These are phyloP conservation scores for Rutstroemia sydowiana DNA, from an alignment of 2,329 filamentous ascomycete species.

Conservation along the genomic window DNA sequence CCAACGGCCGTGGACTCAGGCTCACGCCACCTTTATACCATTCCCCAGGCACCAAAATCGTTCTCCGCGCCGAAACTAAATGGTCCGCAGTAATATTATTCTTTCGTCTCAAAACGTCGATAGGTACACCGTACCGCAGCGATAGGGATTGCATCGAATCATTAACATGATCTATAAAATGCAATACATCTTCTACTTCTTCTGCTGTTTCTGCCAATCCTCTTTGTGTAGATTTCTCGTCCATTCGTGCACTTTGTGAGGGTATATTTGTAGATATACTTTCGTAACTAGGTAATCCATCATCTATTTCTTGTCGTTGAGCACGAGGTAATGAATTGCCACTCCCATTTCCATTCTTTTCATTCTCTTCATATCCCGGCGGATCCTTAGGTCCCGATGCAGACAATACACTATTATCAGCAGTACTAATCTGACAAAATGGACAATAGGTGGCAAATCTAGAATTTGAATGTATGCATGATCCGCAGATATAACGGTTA, in stretches of 20 bases:
- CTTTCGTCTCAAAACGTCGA: constrained; percentile 50
- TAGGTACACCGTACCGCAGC: constrained; percentile 63
- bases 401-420: constrained; percentile 45
- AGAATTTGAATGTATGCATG: neutral
- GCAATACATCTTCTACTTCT: constrained; percentile 56
- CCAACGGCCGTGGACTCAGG: constrained; percentile 62
- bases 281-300: neutral
- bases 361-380: constrained; percentile 50
- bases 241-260: too few species aligned
- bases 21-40: constrained; percentile 61
- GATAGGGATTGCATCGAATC: constrained; percentile 64
- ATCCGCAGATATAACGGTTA: constrained; percentile 1
- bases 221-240: too few species aligned
- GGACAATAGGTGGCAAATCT: constrained; percentile 37
- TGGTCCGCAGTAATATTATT: constrained; percentile 69
- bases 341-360: neutral
- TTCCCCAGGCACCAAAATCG: constrained; percentile 63
- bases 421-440: constrained; percentile 68
- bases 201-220: constrained; percentile 3
- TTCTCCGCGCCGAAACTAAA: constrained; percentile 60
- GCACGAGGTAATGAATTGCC: neutral
- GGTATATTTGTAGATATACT: neutral
- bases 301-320: neutral
- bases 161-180: constrained; percentile 64
- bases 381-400: constrained; percentile 59